A percentile compares a stretch with the other conserved stretches of the same genome.
Evolutionary conservation across 805 yeast genomes (phyloP).

Genomic region (Gaillardinia entomophila): DNA sequence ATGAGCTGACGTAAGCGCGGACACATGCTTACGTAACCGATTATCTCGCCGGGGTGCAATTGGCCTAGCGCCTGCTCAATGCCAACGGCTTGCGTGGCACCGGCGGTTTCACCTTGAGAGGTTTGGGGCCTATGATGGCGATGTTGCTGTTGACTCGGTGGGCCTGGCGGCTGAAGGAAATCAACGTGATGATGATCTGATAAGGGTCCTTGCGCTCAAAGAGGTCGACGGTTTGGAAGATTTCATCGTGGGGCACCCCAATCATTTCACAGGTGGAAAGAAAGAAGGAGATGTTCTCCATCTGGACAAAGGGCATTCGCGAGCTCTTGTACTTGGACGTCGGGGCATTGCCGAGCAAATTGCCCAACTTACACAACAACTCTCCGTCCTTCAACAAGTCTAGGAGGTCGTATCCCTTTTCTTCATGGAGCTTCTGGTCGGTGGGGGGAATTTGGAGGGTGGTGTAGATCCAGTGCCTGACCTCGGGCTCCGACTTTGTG

Average conservation of each 20-base stretch:
- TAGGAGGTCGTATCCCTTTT: constrained; percentile 37
- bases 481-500: constrained; percentile 30
- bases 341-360: constrained; percentile 19
- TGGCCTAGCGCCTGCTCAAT: too few species aligned
- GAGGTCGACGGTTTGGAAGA: constrained; percentile 73
- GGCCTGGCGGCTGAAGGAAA: constrained; percentile 67
- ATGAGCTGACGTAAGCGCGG: too few species aligned
- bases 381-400: constrained; percentile 58
- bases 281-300: constrained; percentile 81
- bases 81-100: constrained; percentile 49
- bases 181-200: constrained; percentile 67
- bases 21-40: too few species aligned
- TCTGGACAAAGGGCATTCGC: constrained; percentile 66
- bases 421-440: constrained; percentile 5
- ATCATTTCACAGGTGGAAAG: constrained; percentile 52
- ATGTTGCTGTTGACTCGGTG: constrained; percentile 35
- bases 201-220: constrained; percentile 73
- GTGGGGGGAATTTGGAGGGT: constrained; percentile 15
- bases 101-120: constrained; percentile 42
- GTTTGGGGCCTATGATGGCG: constrained; percentile 36
- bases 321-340: constrained; percentile 50
- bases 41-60: too few species aligned
- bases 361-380: constrained; percentile 30
- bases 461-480: constrained; percentile 50
- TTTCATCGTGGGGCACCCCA: constrained; percentile 77